A percentile compares a stretch with the other conserved stretches of the same genome.
phyloP scores from a whole-genome alignment of 2,329 filamentous ascomycete genomes.

The Diplodia mutila region DNA sequence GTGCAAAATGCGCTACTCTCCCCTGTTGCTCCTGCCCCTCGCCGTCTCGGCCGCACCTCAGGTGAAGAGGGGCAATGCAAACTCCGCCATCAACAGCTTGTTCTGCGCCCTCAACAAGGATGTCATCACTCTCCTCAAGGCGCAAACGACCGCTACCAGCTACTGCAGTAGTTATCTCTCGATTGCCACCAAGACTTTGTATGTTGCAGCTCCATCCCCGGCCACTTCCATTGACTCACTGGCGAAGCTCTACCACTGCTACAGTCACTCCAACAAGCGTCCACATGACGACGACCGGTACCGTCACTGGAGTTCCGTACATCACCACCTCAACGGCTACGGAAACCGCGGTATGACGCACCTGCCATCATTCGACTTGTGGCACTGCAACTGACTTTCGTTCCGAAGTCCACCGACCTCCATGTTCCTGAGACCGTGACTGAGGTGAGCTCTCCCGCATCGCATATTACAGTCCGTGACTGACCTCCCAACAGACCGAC shows the following conservation, averaged over 20 bases:
- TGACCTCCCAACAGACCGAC: neutral
- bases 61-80: neutral
- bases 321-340: neutral
- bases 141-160: conserved; percentile 1
- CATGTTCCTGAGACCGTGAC: neutral
- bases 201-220: neutral
- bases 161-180: conserved; percentile 8
- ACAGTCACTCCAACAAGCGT: conserved; percentile 2
- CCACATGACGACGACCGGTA: neutral
- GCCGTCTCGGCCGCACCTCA: neutral
- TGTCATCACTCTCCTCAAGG: neutral
- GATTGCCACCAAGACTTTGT: conserved; percentile 4
- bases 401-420: neutral
- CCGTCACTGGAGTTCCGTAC: conserved; percentile 3
- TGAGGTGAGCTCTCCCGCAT: neutral
- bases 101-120: neutral
- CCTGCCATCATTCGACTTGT: too few relatives aligned
- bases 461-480: neutral
- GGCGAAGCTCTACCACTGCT: neutral
- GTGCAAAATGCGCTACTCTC: neutral
- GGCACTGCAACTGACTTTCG: too few relatives aligned
- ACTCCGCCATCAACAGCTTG: neutral
- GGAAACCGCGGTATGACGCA: neutral
- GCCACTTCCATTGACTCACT: neutral
- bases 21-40: neutral